Conservation (phyloP, 106 monocot genomes). For the Dendrobium chrysotoxum region DNA sequence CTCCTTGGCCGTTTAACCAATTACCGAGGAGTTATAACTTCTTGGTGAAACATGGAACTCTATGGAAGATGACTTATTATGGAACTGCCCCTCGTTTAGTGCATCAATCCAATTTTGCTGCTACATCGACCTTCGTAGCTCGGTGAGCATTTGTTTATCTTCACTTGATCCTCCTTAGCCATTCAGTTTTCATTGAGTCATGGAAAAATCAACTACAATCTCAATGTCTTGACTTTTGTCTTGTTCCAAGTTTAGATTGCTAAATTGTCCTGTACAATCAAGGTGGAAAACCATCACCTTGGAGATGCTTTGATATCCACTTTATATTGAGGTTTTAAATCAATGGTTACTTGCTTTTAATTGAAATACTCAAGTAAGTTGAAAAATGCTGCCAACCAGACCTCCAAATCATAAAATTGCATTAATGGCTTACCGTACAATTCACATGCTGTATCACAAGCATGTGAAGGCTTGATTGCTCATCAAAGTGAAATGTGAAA, state of each 20-base stretch:
- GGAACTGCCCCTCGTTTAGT: constrained; percentile 71
- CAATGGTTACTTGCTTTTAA: background rate
- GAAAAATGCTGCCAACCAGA: background rate
- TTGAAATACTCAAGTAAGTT: background rate
- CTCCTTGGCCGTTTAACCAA: constrained; percentile 99
- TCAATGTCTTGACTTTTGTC: constrained; percentile 1
- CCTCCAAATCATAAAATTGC: background rate
- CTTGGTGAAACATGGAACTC: constrained; percentile 88
- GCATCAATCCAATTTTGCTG: constrained; percentile 92
- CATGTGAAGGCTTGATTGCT: background rate
- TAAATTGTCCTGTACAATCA: background rate
- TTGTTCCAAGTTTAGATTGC: background rate
- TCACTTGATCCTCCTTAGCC: background rate
- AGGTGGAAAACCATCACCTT: background rate
- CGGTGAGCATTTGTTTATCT: constrained; percentile 30
- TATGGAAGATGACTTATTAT: constrained; percentile 97
- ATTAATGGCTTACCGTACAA: background rate
- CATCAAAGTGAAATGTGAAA: background rate
- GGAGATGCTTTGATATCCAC: too few species aligned
- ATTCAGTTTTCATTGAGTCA: background rate
- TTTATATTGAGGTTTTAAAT: too few species aligned
- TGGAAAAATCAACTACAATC: background rate
- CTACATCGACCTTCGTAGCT: constrained; percentile 88
- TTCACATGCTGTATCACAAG: background rate
- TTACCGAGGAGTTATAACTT: constrained; percentile 95